These are phyloP conservation scores for Fistulifera solaris DNA, from an alignment of 108 stramenopile species.

Conservation along the genomic window DNA sequence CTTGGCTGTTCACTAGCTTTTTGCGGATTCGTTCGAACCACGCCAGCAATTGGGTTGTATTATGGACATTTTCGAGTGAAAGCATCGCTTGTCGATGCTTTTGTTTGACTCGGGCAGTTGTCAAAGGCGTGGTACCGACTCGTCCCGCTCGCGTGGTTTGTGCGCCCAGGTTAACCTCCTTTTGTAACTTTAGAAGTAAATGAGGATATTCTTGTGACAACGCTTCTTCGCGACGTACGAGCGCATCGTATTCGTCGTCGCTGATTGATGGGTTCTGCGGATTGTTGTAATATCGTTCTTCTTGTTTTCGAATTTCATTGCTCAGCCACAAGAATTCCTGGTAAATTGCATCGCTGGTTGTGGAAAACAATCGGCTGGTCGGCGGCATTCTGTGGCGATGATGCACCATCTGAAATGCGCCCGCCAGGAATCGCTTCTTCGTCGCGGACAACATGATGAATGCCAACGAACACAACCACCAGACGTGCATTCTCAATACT, in stretches of 20 bases:
- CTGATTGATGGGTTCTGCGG: slow-evolving; percentile 6
- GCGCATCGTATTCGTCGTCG: slow-evolving; percentile 81
- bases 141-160: slow-evolving; percentile 66
- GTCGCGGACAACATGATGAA: too few relatives aligned
- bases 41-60: slow-evolving; percentile 31
- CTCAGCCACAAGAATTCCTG: slow-evolving; percentile 41
- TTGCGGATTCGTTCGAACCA: slow-evolving; percentile 64
- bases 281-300: slow-evolving; percentile 38
- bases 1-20: slow-evolving; percentile 11
- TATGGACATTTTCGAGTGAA: slow-evolving; percentile 72
- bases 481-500: too few relatives aligned
- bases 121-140: slow-evolving; percentile 33
- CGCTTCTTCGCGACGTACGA: slow-evolving; percentile 62
- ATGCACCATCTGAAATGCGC: too few relatives aligned
- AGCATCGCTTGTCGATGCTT: slow-evolving; percentile 58
- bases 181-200: slow-evolving; percentile 31
- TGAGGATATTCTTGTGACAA: slow-evolving; percentile 47
- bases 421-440: too few relatives aligned
- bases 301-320: slow-evolving; percentile 37
- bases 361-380: background rate
- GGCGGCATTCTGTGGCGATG: too few relatives aligned
- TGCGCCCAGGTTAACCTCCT: slow-evolving; percentile 49
- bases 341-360: slow-evolving; percentile 17
- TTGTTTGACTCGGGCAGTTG: slow-evolving; percentile 29
- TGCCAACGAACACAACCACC: too few relatives aligned